These are phyloP conservation scores for Ziziphus jujuba DNA, from an alignment of 306 rosid species.

Conservation along the genomic window DNA sequence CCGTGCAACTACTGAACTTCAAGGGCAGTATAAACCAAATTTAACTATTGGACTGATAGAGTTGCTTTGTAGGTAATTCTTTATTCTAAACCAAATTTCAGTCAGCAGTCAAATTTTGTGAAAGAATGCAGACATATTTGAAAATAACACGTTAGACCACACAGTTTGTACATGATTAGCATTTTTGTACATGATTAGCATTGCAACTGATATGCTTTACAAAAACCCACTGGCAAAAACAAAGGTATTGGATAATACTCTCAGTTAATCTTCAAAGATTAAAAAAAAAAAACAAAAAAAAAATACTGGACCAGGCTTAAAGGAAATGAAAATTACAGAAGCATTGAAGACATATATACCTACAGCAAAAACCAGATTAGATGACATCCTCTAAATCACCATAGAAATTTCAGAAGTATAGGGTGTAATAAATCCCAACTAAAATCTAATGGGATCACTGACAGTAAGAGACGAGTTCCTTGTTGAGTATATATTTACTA, in stretches of 20 bases:
- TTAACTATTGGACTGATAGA: too few relatives aligned
- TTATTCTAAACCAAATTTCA: too few relatives aligned
- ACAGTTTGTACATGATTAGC: slow-evolving; percentile 1
- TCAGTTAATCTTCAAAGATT: slow-evolving; percentile 33
- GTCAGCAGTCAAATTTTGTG: too few relatives aligned
- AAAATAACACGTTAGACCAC: too few relatives aligned
- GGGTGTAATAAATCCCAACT: slow-evolving; percentile 38
- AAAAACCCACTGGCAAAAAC: slow-evolving; percentile 8
- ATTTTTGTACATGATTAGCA: slow-evolving; percentile 13
- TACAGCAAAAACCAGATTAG: slow-evolving; percentile 36
- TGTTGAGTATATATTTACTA: slow-evolving; percentile 24
- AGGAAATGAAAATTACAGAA: slow-evolving; percentile 23
- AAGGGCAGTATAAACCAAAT: too few relatives aligned
- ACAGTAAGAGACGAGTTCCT: slow-evolving; percentile 17
- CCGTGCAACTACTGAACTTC: too few relatives aligned
- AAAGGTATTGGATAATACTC: slow-evolving; percentile 5
- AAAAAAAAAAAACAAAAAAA: slow-evolving; percentile 18
- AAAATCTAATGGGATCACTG: slow-evolving; percentile 26
- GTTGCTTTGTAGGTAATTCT: too few relatives aligned
- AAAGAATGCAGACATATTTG: too few relatives aligned
- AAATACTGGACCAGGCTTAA: slow-evolving; percentile 28
- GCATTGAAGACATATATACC: slow-evolving; percentile 29
- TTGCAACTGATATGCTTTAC: slow-evolving; percentile 24
- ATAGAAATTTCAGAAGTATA: slow-evolving; percentile 26
- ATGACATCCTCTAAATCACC: slow-evolving; percentile 32